Base-by-base conservation (phyloP, 768 basidiomycete species). In the Austroboletus eburneus region DNA sequence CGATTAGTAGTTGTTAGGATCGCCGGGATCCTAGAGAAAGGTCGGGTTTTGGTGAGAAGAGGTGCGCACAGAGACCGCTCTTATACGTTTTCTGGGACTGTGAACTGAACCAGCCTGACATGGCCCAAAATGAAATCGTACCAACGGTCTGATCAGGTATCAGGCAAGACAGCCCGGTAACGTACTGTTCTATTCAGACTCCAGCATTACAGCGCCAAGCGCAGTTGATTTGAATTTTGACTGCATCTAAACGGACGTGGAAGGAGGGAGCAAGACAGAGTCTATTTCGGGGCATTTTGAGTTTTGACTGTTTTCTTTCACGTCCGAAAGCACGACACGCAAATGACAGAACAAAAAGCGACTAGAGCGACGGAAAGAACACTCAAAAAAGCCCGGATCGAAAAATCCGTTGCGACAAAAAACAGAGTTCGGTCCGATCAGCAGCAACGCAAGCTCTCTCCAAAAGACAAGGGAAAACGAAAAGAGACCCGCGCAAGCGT, bases 21-120 rank as follows among this genome's bases (percentile, higher is more conserved):
- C 80, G 69, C 80, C 78, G 58, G 80, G 80, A 80, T 71, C 79
- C 59, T n/a, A 61, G 52, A 52, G 50, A 69, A 50, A 48, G 53
- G 66, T 62, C 64, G 64, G 57, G 61, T 63, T 62, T 54, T 63
- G 68, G 67, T 62, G 57, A 55, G 50, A 52, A 55, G 23, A 34
- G 21, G 20, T 34, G 45, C 51, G 46, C 44, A 46, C 45, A 18
- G 40, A 10, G 42, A 35, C 27, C 5, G 36, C 32, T 54, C 42
- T 63, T 63, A 62, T 64, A 63, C 53, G n/a, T n/a, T n/a, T n/a
- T n/a, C n/a, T n/a, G n/a, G n/a, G n/a, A n/a, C n/a, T n/a, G n/a
- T n/a, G n/a, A n/a, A 42, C 21, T 21, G 45, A 53, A 50, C 25
- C 46, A 23, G 49, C 34, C 54, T 39, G 17, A 22, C 5, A 10